These are phyloP conservation scores for Debaryomycetaceae sp. DNA, from an alignment of 1,139 yeast species.

Conservation along the genomic window DNA sequence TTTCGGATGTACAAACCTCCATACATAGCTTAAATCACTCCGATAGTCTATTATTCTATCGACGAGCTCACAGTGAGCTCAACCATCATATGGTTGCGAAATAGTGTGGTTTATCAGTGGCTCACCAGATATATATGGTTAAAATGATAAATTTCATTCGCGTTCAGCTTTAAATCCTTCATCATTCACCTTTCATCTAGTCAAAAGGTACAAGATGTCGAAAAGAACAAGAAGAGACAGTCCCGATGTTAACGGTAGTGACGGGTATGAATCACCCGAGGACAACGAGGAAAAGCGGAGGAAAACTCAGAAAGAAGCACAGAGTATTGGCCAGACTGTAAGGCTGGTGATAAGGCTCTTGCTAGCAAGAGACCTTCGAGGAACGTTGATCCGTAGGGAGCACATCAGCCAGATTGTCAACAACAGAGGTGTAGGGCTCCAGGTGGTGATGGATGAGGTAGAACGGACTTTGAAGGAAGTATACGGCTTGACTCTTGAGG, in stretches of 20 bases:
- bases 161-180: no score
- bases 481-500: slow-evolving; percentile 31
- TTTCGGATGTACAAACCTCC: no score
- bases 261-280: not conserved
- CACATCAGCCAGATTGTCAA: slow-evolving; percentile 17
- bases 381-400: slow-evolving; percentile 25
- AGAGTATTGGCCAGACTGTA: slow-evolving; percentile 11
- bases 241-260: not conserved
- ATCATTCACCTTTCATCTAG: no score
- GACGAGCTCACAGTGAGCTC: no score
- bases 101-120: no score
- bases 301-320: not conserved
- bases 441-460: slow-evolving; percentile 5
- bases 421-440: slow-evolving; percentile 12
- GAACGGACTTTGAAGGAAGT: slow-evolving; percentile 15
- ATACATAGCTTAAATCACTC: no score
- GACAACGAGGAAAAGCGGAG: slow-evolving; percentile 1
- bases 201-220: not conserved
- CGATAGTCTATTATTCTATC: no score
- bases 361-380: slow-evolving; percentile 22
- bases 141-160: no score
- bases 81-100: no score
- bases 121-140: no score
- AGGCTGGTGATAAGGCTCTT: slow-evolving; percentile 20
- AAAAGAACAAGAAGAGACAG: not conserved